Percentiles rank a stretch among this genome's conserved stretches.
phyloP scores from a whole-genome alignment of 139 green algal species.

The Axilococcus clingmanii region DNA sequence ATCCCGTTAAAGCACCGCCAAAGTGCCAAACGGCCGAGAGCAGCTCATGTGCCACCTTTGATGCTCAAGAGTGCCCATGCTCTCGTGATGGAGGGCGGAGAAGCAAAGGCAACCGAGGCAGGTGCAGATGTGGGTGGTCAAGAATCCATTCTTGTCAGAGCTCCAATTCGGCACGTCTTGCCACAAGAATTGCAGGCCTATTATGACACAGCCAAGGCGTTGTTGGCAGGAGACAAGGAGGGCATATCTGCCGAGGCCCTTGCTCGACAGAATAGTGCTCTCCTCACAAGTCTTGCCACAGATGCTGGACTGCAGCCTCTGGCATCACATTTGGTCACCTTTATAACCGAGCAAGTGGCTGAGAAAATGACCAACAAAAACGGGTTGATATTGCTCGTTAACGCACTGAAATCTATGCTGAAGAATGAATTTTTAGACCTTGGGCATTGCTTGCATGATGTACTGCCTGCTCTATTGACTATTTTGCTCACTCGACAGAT shows the following conservation, averaged over 20 bases:
- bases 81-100: neutral
- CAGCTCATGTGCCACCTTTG: neutral
- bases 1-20: constrained; percentile 7
- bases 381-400: constrained; percentile 28
- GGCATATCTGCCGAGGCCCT: neutral
- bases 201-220: constrained; percentile 43
- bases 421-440: constrained; percentile 58
- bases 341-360: constrained; percentile 45
- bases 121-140: constrained; percentile 11
- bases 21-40: neutral
- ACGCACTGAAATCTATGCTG: constrained; percentile 41
- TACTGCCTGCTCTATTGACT: constrained; percentile 73
- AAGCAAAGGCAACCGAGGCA: constrained; percentile 4
- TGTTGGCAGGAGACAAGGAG: constrained; percentile 12
- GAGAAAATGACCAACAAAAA: constrained; percentile 15
- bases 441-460: constrained; percentile 70
- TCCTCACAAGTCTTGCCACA: constrained; percentile 7
- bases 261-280: neutral
- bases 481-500: constrained; percentile 37
- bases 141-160: constrained; percentile 28
- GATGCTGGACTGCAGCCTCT: constrained; percentile 65
- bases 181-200: constrained; percentile 70
- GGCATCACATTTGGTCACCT: constrained; percentile 71
- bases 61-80: neutral
- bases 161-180: constrained; percentile 64